phyloP scores from a whole-genome alignment of 2,329 filamentous ascomycete species.

The Aspergillus bombycis region DNA sequence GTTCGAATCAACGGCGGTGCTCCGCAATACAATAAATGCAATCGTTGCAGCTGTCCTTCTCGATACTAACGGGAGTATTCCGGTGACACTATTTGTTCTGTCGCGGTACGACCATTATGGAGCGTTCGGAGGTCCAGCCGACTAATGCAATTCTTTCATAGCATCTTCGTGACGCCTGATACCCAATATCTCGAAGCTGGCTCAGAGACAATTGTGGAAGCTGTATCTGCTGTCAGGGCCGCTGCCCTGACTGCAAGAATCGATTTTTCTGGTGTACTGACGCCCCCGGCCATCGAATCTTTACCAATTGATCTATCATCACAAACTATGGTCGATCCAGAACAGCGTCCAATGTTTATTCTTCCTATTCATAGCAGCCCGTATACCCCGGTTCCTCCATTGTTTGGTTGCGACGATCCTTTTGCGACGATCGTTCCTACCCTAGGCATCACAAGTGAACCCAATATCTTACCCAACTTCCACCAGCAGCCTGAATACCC shows the following conservation, averaged over 20 bases:
- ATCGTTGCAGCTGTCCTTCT: background rate
- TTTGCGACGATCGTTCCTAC: too few relatives aligned
- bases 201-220: background rate
- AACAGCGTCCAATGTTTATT: too few relatives aligned
- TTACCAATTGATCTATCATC: background rate
- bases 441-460: too few relatives aligned
- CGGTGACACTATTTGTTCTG: background rate
- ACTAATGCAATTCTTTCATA: background rate
- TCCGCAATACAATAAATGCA: background rate
- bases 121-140: background rate
- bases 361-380: too few relatives aligned
- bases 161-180: background rate
- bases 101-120: background rate
- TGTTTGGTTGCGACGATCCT: too few relatives aligned
- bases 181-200: background rate
- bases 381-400: too few relatives aligned
- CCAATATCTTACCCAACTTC: too few relatives aligned
- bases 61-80: background rate
- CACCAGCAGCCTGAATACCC: too few relatives aligned
- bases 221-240: background rate
- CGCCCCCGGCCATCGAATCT: background rate
- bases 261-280: background rate
- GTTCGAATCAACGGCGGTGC: background rate
- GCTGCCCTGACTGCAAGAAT: background rate
- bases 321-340: background rate